These are phyloP conservation scores for Talaromyces sp. DNA, from an alignment of 2,329 filamentous ascomycete species.

Conservation along the genomic window DNA sequence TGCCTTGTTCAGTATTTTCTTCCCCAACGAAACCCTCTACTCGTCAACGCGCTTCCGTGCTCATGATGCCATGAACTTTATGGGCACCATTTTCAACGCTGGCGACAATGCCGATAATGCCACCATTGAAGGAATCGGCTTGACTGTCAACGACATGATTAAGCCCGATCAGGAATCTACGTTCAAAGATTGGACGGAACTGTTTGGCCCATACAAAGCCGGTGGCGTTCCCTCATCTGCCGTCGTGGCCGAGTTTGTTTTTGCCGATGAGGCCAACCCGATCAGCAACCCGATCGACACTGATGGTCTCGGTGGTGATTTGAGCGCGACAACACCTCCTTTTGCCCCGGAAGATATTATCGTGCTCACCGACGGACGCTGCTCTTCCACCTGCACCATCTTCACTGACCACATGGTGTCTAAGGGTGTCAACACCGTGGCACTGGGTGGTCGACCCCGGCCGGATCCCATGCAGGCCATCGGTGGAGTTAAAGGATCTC, in stretches of 20 bases:
- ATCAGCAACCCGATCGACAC: conserved; percentile 18
- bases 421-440: conserved; percentile 48
- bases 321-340: conserved; percentile 14
- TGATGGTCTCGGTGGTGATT: conserved; percentile 16
- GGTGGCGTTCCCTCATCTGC: conserved; percentile 17
- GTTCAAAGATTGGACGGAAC: conserved; percentile 39
- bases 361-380: conserved; percentile 4
- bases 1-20: conserved; percentile 51
- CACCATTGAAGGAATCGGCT: background rate
- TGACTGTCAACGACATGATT: conserved; percentile 2
- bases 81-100: conserved; percentile 21
- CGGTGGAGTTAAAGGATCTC: conserved; percentile 53
- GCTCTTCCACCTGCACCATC: conserved; percentile 19
- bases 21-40: conserved; percentile 42
- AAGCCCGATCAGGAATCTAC: conserved; percentile 22
- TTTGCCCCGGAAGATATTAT: conserved; percentile 18
- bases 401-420: conserved; percentile 15
- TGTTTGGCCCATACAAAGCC: conserved; percentile 34
- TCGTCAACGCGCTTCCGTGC: conserved; percentile 45
- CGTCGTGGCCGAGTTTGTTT: conserved; percentile 22
- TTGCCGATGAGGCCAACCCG: conserved; percentile 10
- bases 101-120: conserved; percentile 7
- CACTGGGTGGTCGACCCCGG: conserved; percentile 52
- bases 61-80: conserved; percentile 33
- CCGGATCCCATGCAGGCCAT: conserved; percentile 52